Evolutionary conservation across 2,329 filamentous ascomycete genomes (phyloP).

Genomic region (Thelonectria discophora): DNA sequence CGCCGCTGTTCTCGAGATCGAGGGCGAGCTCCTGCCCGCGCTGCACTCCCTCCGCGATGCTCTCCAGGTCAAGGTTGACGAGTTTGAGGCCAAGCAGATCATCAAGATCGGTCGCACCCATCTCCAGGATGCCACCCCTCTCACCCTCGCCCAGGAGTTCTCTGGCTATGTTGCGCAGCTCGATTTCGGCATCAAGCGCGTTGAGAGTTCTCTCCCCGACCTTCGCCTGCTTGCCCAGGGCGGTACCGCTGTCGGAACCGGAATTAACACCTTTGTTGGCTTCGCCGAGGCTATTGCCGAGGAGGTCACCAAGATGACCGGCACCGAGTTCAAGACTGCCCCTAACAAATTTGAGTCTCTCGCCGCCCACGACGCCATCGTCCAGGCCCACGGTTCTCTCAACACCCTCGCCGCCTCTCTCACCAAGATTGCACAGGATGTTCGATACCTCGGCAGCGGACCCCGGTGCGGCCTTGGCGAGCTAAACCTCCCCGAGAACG

Average conservation of each 20-base stretch:
- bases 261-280: conserved; percentile 96
- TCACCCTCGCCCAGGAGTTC: conserved; percentile 97
- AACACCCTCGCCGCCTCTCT: conserved; percentile 93
- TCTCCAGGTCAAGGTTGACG: conserved; percentile 86
- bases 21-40: conserved; percentile 83
- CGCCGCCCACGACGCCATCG: conserved; percentile 93
- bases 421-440: conserved; percentile 98
- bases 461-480: conserved; percentile 96
- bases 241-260: conserved; percentile 95
- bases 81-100: conserved; percentile 84
- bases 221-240: conserved; percentile 91
- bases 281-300: conserved; percentile 93
- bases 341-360: conserved; percentile 99
- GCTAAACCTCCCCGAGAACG: conserved; percentile 93
- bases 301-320: conserved; percentile 92
- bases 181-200: conserved; percentile 76
- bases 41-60: conserved; percentile 83
- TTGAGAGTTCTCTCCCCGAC: conserved; percentile 83
- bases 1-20: conserved; percentile 91
- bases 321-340: conserved; percentile 91
- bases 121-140: conserved; percentile 93
- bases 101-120: conserved; percentile 99
- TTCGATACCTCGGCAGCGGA: conserved; percentile 95
- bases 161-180: conserved; percentile 97
- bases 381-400: conserved; percentile 91